Percentiles rank a stretch among this genome's conserved stretches.
Evolutionary conservation across 208 protist genomes (phyloP).

Genomic region (Wallacemonas sp.): DNA sequence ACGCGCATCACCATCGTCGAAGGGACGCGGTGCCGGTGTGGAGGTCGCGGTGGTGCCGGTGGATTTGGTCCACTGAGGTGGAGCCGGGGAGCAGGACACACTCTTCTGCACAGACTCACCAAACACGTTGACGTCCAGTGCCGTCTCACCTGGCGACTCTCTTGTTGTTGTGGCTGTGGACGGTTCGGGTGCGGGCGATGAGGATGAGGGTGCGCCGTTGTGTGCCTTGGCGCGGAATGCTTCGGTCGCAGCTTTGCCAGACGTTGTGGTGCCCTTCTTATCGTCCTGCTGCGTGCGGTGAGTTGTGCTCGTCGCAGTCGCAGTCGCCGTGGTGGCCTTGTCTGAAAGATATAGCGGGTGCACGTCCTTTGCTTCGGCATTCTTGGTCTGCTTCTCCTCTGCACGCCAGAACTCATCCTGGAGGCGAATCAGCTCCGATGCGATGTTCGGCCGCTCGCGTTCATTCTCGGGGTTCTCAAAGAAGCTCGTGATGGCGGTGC

Average conservation of each 20-base stretch:
- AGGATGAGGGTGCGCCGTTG: neutral
- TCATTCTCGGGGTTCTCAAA: slow-evolving; percentile 12
- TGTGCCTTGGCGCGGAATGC: slow-evolving; percentile 1
- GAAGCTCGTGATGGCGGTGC: neutral
- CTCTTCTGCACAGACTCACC: neutral
- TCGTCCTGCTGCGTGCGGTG: no score
- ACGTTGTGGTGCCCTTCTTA: no score
- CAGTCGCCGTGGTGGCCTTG: neutral
- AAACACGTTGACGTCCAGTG: neutral
- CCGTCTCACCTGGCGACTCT: neutral
- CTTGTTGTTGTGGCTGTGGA: no score
- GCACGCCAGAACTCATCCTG: slow-evolving; percentile 4
- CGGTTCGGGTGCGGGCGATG: no score
- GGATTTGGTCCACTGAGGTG: no score
- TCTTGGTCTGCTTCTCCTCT: slow-evolving; percentile 2
- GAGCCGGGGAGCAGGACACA: neutral
- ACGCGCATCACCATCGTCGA: no score
- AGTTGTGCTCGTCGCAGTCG: neutral
- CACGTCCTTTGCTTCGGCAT: neutral
- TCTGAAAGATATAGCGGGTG: neutral
- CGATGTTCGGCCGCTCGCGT: slow-evolving; percentile 1
- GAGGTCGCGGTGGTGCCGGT: no score
- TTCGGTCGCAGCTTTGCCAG: neutral
- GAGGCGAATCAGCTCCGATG: slow-evolving; percentile 8
- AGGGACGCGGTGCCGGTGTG: no score